Conservation (phyloP, 1,284 basidiomycete species). For the Taiwanofungus camphoratus region DNA sequence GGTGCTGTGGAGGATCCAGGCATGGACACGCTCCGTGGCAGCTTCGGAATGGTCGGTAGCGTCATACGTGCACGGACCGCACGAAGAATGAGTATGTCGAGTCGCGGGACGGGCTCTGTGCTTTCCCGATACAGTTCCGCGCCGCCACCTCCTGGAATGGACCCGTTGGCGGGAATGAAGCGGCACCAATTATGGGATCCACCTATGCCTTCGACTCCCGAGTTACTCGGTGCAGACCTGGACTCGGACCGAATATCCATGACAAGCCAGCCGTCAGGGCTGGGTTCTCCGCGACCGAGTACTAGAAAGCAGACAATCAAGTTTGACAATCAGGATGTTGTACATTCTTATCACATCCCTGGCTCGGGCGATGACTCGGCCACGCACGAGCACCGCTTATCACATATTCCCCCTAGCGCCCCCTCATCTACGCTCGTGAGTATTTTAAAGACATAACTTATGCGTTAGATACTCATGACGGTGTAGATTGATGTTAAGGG, state of each 20-base stretch:
- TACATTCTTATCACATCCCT: constrained; percentile 63
- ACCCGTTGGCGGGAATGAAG: constrained; percentile 40
- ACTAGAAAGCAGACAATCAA: constrained; percentile 64
- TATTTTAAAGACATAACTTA: neutral
- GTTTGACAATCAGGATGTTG: constrained; percentile 64
- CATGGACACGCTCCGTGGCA: constrained; percentile 85
- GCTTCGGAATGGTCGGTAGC: constrained; percentile 83
- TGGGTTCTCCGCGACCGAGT: constrained; percentile 27
- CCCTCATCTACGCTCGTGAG: constrained; percentile 13
- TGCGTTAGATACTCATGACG: neutral
- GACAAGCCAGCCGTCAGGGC: constrained; percentile 20
- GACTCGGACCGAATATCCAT: constrained; percentile 27
- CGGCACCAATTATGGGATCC: constrained; percentile 81
- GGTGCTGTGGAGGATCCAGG: constrained; percentile 70
- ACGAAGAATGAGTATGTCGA: constrained; percentile 56
- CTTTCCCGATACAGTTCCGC: constrained; percentile 18
- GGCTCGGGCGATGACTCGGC: constrained; percentile 37
- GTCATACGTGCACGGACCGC: constrained; percentile 81
- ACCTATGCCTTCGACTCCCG: constrained; percentile 41
- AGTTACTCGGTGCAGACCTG: constrained; percentile 13
- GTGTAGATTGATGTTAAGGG: constrained; percentile 8
- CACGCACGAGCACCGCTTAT: constrained; percentile 47
- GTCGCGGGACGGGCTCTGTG: constrained; percentile 26
- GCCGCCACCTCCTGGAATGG: constrained; percentile 16
- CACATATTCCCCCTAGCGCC: constrained; percentile 10